Evolutionary conservation across 306 rosid genomes (phyloP), one percentile per base, ranked within the genome.

Genomic region (Gynostemma pentaphyllum): DNA sequence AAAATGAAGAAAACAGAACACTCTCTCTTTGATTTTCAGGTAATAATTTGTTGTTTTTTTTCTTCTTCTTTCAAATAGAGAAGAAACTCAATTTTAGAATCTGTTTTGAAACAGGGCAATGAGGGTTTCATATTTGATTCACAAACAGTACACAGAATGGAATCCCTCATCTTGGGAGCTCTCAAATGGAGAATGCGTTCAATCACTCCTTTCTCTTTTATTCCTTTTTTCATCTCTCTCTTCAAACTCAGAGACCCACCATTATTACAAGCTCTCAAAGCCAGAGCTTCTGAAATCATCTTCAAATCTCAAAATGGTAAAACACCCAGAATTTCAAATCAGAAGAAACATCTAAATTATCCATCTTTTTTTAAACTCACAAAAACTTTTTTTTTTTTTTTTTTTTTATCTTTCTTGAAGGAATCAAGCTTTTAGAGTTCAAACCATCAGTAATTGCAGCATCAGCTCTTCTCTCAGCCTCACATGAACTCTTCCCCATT

Each of bases 171-270:
- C 4, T 76, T 92, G 74, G 96, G 96, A 44, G 82, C 85, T 55
- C 78, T 92, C 2, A 74, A 92, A 7, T 92, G 98, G 98, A 39
- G 96, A 71, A 88, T 88, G 96, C 96, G 98, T 32, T 92, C 98
- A 2, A 84, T 88, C 61, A 92, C 98, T 4, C 95, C 98, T 24
- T 88, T 92, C 76, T 87, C 96, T 59, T 92, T 92, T 72, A 24
- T 88, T 22, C 74, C 85, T 2, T 86, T 77, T 67, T 86, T 92
- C 81, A 60, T 64, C 13, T 74, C 82, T 62, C 50, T 83, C 51
- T 79, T 84, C 70, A 60, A 67, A 23, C 83, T 80, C 55, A 63
- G 74, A 61, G 95, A 92, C 74, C 77, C 79, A 0, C 78, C 82
- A 29, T 44, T 88, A 62, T 66, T 49, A 42, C 83, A 79, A 62